Evolutionary conservation across 176 grass and related monocot species (phyloP), one percentile per base, ranked within the genome.

Genomic region (Aegilops longissima): DNA sequence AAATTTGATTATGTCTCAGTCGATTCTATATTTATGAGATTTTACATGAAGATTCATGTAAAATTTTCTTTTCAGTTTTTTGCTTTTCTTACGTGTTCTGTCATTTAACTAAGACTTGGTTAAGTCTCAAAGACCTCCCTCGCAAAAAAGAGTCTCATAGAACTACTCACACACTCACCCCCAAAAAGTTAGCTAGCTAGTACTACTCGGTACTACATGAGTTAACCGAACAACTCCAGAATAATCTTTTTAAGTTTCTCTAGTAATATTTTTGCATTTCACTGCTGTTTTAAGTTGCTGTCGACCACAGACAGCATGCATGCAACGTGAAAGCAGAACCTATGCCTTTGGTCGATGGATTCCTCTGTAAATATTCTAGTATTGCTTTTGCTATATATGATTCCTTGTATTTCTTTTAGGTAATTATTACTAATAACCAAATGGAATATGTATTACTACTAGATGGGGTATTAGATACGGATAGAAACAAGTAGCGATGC

Each of bases 371-470:
- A 79, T 17, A 58, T 79, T 58, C 34, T 76, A 25, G 25, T 25
- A 8, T 1, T 56, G 18, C 8, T 79, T 82, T 78, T 21, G n/a
- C 85, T 70, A 51, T 49, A 54, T 13, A 9, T 21, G 3, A 40
- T 86, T 82, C 38, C 27, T 82, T 24, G 54, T 52, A 20, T 18
- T 56, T 56, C 17, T 8, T 18, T 20, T 56, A 20, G 52, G 17
- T 20, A 20, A 82, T 54, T 71, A 18, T 18, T 54, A 54, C 2
- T 18, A 54, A 18, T 54, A 7, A 83, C 56, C 72, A 49, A 54
- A 35, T 84, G 68, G 56, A 87, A 83, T 84, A 66, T 65, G 73
- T 83, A 79, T 86, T 86, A 42, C 45, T 79, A 61, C 21, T 66
- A 61, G 80, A 13, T 74, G 6, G 68, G 78, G 80, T 66, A 90